These are phyloP conservation scores for Prorocentrum cordatum DNA, from an alignment of 169 alveolate genomes.

Conservation along the genomic window DNA sequence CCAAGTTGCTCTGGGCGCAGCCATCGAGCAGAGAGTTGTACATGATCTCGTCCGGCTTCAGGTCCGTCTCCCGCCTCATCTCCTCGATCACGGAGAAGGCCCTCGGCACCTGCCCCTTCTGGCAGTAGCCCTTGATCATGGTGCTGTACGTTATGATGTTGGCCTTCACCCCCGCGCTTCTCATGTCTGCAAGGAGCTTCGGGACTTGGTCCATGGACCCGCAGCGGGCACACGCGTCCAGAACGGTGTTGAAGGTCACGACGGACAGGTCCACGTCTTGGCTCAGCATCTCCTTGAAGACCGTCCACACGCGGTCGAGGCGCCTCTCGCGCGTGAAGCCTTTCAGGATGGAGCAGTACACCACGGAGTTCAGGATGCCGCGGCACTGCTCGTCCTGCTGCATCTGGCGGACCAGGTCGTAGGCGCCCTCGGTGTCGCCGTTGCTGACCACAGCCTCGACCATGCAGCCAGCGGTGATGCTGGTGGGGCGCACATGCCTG, in stretches of 20 bases:
- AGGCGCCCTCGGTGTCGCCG: conserved; percentile 65
- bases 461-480: conserved; percentile 70
- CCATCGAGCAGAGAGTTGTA: conserved; percentile 63
- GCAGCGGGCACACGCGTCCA: conserved; percentile 65
- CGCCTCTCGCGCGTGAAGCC: conserved; percentile 65
- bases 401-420: conserved; percentile 30
- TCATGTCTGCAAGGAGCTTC: conserved; percentile 37
- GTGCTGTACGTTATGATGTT: conserved; percentile 70
- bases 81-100: conserved; percentile 48
- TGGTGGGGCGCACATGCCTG: conserved; percentile 44
- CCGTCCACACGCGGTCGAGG: conserved; percentile 34
- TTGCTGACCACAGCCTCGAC: conserved; percentile 63
- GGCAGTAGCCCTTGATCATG: neutral
- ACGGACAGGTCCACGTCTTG: conserved; percentile 26
- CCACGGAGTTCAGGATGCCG: conserved; percentile 65
- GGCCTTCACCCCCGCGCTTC: conserved; percentile 26
- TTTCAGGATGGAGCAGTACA: conserved; percentile 59
- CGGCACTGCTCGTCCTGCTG: conserved; percentile 41
- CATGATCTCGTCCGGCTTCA: conserved; percentile 63
- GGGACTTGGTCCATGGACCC: conserved; percentile 14
- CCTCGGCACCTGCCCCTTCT: no score
- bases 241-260: conserved; percentile 60
- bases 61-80: conserved; percentile 12
- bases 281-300: conserved; percentile 45
- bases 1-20: conserved; percentile 57